These are phyloP conservation scores for Poronia punctata DNA, from an alignment of 495 filamentous ascomycete species.

Conservation along the genomic window DNA sequence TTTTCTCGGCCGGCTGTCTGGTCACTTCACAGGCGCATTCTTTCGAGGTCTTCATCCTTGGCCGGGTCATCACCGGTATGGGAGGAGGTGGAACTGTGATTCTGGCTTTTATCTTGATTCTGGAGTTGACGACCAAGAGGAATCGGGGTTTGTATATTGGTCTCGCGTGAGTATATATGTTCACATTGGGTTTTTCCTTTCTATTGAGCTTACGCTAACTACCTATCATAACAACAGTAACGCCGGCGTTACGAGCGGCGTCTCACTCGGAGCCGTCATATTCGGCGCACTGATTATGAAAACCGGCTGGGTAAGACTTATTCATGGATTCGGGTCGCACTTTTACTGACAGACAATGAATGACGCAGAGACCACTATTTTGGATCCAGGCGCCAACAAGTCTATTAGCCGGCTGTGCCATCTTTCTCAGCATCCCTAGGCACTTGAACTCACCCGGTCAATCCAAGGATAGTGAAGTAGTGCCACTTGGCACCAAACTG, in stretches of 20 bases:
- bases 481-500: constrained; percentile 39
- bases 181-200: background rate
- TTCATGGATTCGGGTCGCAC: no score
- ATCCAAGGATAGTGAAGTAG: background rate
- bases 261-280: constrained; percentile 63
- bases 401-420: constrained; percentile 47
- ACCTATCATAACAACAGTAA: constrained; percentile 15
- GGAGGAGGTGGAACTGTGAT: constrained; percentile 63
- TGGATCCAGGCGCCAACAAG: constrained; percentile 56
- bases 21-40: constrained; percentile 51
- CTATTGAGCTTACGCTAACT: background rate
- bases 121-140: constrained; percentile 58
- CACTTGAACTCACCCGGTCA: constrained; percentile 26
- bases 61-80: constrained; percentile 55
- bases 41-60: constrained; percentile 57
- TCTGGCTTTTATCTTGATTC: constrained; percentile 58
- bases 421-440: constrained; percentile 54
- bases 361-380: constrained; percentile 55
- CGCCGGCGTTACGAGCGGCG: constrained; percentile 57
- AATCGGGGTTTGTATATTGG: constrained; percentile 65
- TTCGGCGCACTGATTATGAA: constrained; percentile 55
- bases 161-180: constrained; percentile 41
- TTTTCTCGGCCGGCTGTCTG: constrained; percentile 55
- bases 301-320: constrained; percentile 58
- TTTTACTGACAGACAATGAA: no score